Evolutionary conservation across 805 yeast species (phyloP).

Genomic region (Komagataella populi): DNA sequence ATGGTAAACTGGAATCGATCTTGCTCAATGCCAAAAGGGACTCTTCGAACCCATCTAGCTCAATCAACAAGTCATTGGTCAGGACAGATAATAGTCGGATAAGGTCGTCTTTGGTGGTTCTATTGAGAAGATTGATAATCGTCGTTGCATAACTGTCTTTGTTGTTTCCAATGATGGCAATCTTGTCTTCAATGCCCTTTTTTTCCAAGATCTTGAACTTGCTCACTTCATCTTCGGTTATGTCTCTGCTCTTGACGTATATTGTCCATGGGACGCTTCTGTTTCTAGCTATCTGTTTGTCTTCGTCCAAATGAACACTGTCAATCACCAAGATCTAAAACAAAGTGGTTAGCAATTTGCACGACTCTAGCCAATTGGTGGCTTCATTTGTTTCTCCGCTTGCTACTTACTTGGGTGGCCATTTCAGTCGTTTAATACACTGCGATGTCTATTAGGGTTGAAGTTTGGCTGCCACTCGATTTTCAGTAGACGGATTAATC

Average conservation of each 20-base stretch:
- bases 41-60: slow-evolving; percentile 13
- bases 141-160: slow-evolving; percentile 40
- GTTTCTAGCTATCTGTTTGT: slow-evolving; percentile 55
- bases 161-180: slow-evolving; percentile 26
- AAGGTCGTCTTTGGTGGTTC: slow-evolving; percentile 46
- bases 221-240: slow-evolving; percentile 55
- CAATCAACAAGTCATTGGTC: slow-evolving; percentile 39
- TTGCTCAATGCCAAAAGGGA: slow-evolving; percentile 24
- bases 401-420: not conserved
- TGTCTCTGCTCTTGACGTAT: slow-evolving; percentile 56
- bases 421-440: not conserved
- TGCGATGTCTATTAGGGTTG: not conserved
- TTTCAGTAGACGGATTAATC: not conserved
- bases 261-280: slow-evolving; percentile 91
- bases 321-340: slow-evolving; percentile 31
- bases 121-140: slow-evolving; percentile 37
- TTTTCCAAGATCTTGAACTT: slow-evolving; percentile 20
- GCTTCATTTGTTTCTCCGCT: not conserved
- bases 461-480: not conserved
- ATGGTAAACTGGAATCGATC: slow-evolving; percentile 34
- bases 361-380: not conserved
- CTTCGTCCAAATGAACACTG: slow-evolving; percentile 52
- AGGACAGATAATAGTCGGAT: slow-evolving; percentile 51
- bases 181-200: slow-evolving; percentile 23
- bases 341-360: not conserved